Base-by-base conservation (phyloP, 2,329 filamentous ascomycete species). In the Fusarium praegraminearum region DNA sequence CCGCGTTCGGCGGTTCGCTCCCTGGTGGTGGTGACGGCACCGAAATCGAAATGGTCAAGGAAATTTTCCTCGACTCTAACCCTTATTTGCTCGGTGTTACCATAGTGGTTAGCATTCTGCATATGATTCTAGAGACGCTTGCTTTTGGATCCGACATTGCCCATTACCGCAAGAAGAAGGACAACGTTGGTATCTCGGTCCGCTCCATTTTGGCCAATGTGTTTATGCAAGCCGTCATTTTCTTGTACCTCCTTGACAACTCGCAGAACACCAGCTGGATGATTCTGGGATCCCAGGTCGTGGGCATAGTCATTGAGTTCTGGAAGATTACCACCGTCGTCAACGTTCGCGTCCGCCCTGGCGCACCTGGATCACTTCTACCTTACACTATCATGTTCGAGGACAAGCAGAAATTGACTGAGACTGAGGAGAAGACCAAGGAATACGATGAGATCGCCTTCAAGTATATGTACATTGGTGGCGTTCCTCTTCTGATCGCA, bases 111-210 rank as follows among this genome's bases (percentile, higher is more conserved):
- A 94, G 90, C 69, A 87, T 99, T 61, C 86, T 96, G 40, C 96
- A 99, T 82, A 94, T 97, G 87, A 84, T 99, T 73, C 95, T 99
- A 69, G 96, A 99, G 81, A 94, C 92, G 76, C 87, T 99, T 35
- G 96, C 96, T 3, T 99, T 99, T 84, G 97, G 97, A 76, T 97
- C 92, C 78, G 96, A 99, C 78, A 97, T 99, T 78, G 90, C 94
- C 50, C 96, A 99, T 82, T 99, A 96, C 89, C 93, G 94, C 78
- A 98, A 98, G 85, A 99, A 99, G 91, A 99, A 99, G 86, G 97
- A 98, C 83, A 96, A 97, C 62, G 92, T 99, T 30, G 96, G 96
- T 69, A 97, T 97, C 46, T 98, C 94, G 2, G 92, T 99, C 64
- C 93, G 96, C 60, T 97, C 95, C 33, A 99, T 99, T 76, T 85